phyloP scores from a whole-genome alignment of 2,329 filamentous ascomycete species.

The Elsinoe necatrix region DNA sequence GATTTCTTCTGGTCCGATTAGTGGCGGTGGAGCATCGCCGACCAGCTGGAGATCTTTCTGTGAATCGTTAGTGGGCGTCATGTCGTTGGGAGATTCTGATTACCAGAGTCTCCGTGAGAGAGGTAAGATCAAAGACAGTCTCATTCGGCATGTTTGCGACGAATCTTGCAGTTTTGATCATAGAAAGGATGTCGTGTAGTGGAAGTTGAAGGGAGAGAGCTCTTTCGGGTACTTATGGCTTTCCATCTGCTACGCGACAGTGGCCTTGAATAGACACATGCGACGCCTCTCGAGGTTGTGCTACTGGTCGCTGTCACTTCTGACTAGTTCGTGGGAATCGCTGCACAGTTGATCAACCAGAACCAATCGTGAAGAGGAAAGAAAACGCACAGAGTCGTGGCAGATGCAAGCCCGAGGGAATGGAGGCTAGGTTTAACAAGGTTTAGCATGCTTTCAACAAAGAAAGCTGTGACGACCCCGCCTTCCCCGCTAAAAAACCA shows the following conservation, averaged over 20 bases:
- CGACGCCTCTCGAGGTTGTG: no score
- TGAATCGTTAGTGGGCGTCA: background rate
- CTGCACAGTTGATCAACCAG: background rate
- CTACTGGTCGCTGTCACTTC: no score
- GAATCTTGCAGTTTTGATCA: background rate
- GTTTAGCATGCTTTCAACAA: background rate
- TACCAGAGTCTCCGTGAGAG: slow-evolving; percentile 5
- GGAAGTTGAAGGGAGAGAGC: background rate
- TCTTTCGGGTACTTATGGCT: background rate
- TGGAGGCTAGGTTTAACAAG: slow-evolving; percentile 4
- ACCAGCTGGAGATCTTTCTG: background rate
- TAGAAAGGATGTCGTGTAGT: background rate
- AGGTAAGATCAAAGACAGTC: slow-evolving; percentile 2
- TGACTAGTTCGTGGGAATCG: background rate
- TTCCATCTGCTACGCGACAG: background rate
- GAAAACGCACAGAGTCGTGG: background rate
- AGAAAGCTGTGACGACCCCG: slow-evolving; percentile 1
- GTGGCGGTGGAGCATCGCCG: slow-evolving; percentile 2
- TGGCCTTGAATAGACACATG: no score
- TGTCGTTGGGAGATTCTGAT: background rate
- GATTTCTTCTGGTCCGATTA: background rate
- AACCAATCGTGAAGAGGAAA: background rate
- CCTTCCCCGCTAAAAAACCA: slow-evolving; percentile 5
- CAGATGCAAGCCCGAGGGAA: slow-evolving; percentile 3
- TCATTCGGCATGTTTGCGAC: background rate